Evolutionary conservation across 208 protist genomes (phyloP).

Genomic region (Crithidia brevicula): DNA sequence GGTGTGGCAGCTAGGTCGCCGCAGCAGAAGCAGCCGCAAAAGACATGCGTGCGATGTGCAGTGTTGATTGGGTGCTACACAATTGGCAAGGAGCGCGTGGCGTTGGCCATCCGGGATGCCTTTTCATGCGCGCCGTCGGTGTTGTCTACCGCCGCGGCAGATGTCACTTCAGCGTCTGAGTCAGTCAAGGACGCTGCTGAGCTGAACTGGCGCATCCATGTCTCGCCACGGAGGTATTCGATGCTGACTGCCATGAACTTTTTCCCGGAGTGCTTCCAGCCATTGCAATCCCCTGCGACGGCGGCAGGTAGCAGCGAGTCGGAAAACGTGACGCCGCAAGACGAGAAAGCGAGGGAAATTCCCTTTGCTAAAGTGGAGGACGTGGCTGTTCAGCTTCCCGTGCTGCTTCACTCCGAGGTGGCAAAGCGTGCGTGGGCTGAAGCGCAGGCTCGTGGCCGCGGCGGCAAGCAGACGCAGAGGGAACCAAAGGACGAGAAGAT

Average conservation of each 20-base stretch:
- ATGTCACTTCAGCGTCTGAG: not conserved
- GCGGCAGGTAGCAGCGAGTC: not conserved
- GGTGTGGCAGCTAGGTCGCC: not conserved
- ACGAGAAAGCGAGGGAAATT: not conserved
- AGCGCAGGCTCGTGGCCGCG: not conserved
- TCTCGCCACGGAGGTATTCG: slow-evolving; percentile 30
- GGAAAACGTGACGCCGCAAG: not conserved
- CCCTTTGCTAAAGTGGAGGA: slow-evolving; percentile 15
- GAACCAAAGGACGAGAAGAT: too few species aligned
- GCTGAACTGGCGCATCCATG: slow-evolving; percentile 33
- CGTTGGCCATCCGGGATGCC: slow-evolving; percentile 75
- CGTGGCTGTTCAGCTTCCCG: slow-evolving; percentile 21
- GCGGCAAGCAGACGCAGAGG: not conserved
- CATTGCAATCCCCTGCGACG: not conserved
- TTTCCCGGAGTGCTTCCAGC: slow-evolving; percentile 27
- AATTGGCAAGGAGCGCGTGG: slow-evolving; percentile 92
- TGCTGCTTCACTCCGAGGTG: not conserved
- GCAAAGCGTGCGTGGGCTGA: slow-evolving; percentile 6
- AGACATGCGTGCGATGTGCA: slow-evolving; percentile 39
- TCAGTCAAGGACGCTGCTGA: too few species aligned
- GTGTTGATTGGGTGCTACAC: slow-evolving; percentile 92
- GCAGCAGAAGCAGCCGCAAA: not conserved
- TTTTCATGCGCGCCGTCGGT: slow-evolving; percentile 19
- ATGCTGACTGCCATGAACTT: slow-evolving; percentile 36
- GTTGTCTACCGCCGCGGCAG: not conserved